A percentile compares a stretch with the other conserved stretches of the same genome.
Evolutionary conservation across 306 rosid species (phyloP).

Genomic region (Prunus fruticosa): DNA sequence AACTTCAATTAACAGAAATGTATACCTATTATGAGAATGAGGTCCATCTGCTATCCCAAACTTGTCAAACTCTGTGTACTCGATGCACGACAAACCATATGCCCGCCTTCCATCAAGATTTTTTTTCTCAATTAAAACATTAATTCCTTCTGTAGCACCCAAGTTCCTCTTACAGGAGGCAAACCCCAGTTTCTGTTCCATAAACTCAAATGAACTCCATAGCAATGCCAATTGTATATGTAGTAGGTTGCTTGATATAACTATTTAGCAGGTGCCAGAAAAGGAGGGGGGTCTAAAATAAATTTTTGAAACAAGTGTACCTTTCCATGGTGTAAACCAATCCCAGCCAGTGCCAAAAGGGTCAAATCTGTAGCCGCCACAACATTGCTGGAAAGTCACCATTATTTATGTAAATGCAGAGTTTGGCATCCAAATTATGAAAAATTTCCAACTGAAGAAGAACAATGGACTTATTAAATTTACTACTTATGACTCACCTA

Average conservation of each 20-base stretch:
- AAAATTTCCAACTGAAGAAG: constrained; percentile 5
- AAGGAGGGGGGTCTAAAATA: background rate
- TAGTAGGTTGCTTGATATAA: background rate
- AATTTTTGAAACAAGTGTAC: constrained; percentile 35
- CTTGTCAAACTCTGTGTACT: constrained; percentile 90
- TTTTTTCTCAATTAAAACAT: constrained; percentile 85
- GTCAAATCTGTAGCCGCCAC: constrained; percentile 95
- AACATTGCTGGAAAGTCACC: constrained; percentile 74
- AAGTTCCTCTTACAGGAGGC: constrained; percentile 81
- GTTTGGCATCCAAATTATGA: background rate
- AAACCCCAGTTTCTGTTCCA: constrained; percentile 80
- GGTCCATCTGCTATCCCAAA: constrained; percentile 62
- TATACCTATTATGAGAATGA: constrained; percentile 53
- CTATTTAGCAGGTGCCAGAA: background rate
- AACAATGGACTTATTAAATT: constrained; percentile 16
- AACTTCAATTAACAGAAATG: constrained; percentile 15
- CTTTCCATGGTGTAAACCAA: constrained; percentile 83
- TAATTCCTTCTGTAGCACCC: constrained; percentile 95
- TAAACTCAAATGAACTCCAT: background rate
- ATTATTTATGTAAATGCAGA: constrained; percentile 28
- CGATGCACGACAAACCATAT: constrained; percentile 87
- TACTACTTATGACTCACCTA: constrained; percentile 53
- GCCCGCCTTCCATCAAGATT: constrained; percentile 74
- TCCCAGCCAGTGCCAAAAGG: constrained; percentile 90
- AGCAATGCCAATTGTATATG: background rate